These are phyloP conservation scores for Solanum peruvianum DNA, from an alignment of 257 asterid genomes.

Conservation along the genomic window DNA sequence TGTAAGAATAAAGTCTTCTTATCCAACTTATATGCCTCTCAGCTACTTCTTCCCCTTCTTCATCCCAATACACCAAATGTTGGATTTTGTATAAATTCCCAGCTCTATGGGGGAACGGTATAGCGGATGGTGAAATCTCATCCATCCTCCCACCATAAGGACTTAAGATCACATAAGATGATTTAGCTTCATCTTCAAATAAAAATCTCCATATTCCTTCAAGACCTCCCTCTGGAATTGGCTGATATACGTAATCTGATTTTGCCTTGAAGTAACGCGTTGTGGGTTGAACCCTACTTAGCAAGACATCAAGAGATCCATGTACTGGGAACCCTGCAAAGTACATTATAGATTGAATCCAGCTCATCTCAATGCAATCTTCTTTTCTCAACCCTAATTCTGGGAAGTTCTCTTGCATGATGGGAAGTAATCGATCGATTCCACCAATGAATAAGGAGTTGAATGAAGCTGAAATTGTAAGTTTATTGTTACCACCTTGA, in stretches of 20 bases:
- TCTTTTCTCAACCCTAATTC: not conserved
- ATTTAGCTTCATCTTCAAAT: not conserved
- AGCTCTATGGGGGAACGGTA: not conserved
- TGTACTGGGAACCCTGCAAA: not conserved
- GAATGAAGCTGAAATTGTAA: not conserved
- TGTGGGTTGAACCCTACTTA: not conserved
- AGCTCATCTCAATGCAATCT: not conserved
- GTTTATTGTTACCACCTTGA: not conserved
- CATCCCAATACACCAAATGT: not conserved
- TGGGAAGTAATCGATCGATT: not conserved
- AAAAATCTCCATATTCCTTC: not conserved
- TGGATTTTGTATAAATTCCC: not conserved
- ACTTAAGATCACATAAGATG: not conserved
- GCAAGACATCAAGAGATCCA: not conserved
- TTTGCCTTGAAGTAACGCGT: not conserved
- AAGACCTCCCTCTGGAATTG: not conserved
- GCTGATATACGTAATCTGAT: not conserved
- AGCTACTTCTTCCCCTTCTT: not conserved
- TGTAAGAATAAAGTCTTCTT: not conserved
- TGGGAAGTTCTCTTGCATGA: not conserved
- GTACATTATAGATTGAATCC: not conserved
- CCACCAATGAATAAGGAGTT: not conserved
- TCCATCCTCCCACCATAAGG: not conserved
- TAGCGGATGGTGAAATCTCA: not conserved
- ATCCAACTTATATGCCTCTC: conserved; percentile 1